A percentile compares a stretch with the other conserved stretches of the same genome.
Conservation (phyloP, 495 filamentous ascomycete species). For the Neurospora discreta region DNA sequence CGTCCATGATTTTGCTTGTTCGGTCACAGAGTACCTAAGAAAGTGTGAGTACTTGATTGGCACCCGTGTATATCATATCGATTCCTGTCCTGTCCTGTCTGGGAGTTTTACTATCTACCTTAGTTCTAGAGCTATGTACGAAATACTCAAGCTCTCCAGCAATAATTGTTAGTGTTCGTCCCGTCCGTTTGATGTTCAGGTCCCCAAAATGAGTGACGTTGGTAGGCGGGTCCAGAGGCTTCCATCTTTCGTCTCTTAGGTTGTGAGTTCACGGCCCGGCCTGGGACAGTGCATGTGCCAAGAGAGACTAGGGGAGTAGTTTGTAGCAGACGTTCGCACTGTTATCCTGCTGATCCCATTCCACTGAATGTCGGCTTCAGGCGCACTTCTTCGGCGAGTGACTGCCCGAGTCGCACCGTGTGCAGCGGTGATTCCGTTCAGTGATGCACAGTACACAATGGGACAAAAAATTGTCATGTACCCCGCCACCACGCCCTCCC, state of each 20-base stretch:
- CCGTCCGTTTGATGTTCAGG: neutral
- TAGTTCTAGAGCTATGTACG: too few relatives aligned
- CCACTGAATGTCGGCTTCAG: neutral
- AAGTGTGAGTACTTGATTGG: neutral
- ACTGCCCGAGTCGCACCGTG: neutral
- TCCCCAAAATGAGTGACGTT: neutral
- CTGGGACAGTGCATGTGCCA: neutral
- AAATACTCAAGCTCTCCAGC: too few relatives aligned
- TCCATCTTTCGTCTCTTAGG: neutral
- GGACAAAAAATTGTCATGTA: constrained; percentile 7
- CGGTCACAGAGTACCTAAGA: constrained; percentile 3
- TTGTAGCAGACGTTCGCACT: neutral
- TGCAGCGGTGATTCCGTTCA: too few relatives aligned
- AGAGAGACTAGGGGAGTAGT: neutral
- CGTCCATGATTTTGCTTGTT: constrained; percentile 55
- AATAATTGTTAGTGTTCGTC: neutral
- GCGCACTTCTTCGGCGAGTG: neutral
- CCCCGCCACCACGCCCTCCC: constrained; percentile 12
- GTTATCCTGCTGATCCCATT: neutral
- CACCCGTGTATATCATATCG: neutral
- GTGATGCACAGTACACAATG: neutral
- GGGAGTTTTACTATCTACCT: too few relatives aligned
- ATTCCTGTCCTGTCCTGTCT: neutral
- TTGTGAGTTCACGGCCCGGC: neutral
- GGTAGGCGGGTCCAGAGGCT: neutral